A percentile compares a stretch with the other conserved stretches of the same genome.
These are phyloP conservation scores for Dunaliella sp. DNA, from an alignment of 139 green algal genomes.

Conservation along the genomic window DNA sequence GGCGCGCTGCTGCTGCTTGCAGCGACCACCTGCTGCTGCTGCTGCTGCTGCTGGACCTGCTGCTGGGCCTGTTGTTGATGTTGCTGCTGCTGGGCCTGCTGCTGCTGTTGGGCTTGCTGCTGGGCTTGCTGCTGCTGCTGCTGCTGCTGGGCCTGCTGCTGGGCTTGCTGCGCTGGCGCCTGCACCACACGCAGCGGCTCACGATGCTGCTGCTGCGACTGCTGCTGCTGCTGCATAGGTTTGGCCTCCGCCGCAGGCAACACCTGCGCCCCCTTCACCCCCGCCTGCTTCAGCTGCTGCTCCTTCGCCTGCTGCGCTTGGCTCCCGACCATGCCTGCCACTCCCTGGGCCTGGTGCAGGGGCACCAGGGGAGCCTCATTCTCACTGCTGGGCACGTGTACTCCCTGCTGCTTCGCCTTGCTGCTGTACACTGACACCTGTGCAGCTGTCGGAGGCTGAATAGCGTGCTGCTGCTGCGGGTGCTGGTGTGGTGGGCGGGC, in stretches of 20 bases:
- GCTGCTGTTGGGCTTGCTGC: constrained; percentile 17
- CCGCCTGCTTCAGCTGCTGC: too few species aligned
- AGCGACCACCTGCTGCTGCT: constrained; percentile 10
- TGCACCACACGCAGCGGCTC: not conserved
- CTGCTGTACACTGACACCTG: not conserved
- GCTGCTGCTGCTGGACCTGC: constrained; percentile 9
- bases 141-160: constrained; percentile 19
- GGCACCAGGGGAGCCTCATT: not conserved
- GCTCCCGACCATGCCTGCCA: not conserved
- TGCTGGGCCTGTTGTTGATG: not conserved
- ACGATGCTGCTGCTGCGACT: constrained; percentile 10
- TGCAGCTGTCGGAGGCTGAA: not conserved
- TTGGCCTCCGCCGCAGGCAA: too few species aligned
- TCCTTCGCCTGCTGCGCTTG: not conserved
- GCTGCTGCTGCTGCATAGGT: constrained; percentile 10
- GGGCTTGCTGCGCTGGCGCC: not conserved
- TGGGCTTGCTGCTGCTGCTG: constrained; percentile 5
- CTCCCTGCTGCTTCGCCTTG: not conserved
- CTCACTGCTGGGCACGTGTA: too few species aligned
- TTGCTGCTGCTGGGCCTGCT: constrained; percentile 18
- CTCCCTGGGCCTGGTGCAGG: not conserved
- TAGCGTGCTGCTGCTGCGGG: not conserved
- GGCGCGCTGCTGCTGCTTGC: not conserved
- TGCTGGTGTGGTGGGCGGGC: too few species aligned
- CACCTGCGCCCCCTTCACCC: too few species aligned